Conservation (phyloP, 805 yeast species). For the Maudiozyma pseudohumilis region DNA sequence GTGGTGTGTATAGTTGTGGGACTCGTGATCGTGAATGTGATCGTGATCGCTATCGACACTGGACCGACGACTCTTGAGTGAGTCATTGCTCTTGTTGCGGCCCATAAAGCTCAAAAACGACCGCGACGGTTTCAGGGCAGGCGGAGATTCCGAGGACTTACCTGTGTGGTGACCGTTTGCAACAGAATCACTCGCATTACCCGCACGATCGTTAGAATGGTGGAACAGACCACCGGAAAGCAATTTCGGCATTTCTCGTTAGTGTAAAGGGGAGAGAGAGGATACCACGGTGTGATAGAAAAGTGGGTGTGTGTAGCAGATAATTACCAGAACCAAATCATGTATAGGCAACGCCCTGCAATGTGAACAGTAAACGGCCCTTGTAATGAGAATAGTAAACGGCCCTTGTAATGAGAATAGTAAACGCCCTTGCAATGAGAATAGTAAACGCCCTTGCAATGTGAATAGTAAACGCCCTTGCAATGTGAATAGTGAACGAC, state of each 20-base stretch:
- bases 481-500: too few species aligned
- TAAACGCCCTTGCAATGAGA: too few species aligned
- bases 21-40: background rate
- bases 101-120: conserved; percentile 21
- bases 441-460: too few species aligned
- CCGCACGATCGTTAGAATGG: background rate
- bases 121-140: conserved; percentile 12
- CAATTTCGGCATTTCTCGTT: conserved; percentile 17
- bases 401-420: too few species aligned
- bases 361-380: too few species aligned
- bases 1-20: background rate
- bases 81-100: conserved; percentile 14
- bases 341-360: too few species aligned
- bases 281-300: background rate
- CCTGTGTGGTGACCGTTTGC: too few species aligned
- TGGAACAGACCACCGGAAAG: conserved; percentile 21
- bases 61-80: background rate
- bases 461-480: too few species aligned
- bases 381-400: too few species aligned
- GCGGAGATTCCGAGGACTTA: conserved; percentile 1
- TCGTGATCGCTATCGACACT: background rate
- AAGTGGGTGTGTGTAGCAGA: background rate
- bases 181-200: too few species aligned
- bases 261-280: background rate
- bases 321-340: too few species aligned